Evolutionary conservation across 1,284 basidiomycete species (phyloP).

Genomic region (Pisolithus thermaeus): DNA sequence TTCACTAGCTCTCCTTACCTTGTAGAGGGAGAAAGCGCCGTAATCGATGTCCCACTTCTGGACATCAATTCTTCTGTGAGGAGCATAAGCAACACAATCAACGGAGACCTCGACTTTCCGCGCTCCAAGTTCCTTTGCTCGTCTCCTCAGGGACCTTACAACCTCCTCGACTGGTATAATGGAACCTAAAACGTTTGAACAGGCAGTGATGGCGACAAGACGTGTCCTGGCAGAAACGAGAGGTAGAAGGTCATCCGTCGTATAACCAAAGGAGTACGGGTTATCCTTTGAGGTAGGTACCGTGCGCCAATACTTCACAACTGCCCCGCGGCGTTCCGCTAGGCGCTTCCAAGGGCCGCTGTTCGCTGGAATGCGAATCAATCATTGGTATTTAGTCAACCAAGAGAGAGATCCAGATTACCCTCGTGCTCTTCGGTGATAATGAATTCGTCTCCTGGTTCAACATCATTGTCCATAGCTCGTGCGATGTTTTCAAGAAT

Average conservation of each 20-base stretch:
- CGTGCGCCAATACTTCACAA: conserved; percentile 57
- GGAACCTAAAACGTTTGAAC: conserved; percentile 72
- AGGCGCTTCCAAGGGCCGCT: conserved; percentile 75
- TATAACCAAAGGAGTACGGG: conserved; percentile 58
- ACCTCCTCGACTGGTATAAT: conserved; percentile 57
- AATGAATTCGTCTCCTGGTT: conserved; percentile 64
- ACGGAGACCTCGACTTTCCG: conserved; percentile 59
- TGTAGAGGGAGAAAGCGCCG: conserved; percentile 70
- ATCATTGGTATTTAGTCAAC: neutral
- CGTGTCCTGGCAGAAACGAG: conserved; percentile 63
- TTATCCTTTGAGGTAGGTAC: conserved; percentile 47
- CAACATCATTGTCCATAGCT: conserved; percentile 48
- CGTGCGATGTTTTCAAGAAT: conserved; percentile 60
- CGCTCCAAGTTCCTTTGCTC: conserved; percentile 50
- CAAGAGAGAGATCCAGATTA: conserved; percentile 21
- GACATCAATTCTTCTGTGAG: conserved; percentile 66
- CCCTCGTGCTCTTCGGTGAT: conserved; percentile 76
- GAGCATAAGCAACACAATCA: conserved; percentile 78
- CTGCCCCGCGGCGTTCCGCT: conserved; percentile 50
- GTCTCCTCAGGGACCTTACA: conserved; percentile 44
- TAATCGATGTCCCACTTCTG: conserved; percentile 73
- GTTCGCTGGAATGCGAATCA: conserved; percentile 46
- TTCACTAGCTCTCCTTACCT: conserved; percentile 41
- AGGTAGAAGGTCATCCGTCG: conserved; percentile 53
- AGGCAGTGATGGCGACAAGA: conserved; percentile 68